Evolutionary conservation across 2,329 filamentous ascomycete genomes (phyloP), one percentile per base, ranked within the genome.

Genomic region (Stenocarpella maydis): DNA sequence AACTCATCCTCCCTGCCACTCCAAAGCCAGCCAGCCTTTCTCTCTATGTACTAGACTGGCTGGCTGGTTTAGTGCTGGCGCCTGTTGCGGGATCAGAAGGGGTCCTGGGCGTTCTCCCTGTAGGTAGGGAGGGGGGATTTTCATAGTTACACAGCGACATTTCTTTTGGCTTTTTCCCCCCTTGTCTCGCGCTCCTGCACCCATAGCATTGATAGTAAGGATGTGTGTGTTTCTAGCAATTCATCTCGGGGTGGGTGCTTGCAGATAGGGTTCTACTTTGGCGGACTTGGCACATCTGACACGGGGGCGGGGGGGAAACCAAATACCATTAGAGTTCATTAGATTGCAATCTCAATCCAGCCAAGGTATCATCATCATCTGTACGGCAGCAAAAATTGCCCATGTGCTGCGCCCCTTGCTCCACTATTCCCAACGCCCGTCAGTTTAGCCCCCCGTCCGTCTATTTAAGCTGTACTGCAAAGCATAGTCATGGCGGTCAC

Each of bases 281-380:
- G 24, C 28, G 1, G 17, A 53, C 17, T 4, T 4, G 28, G 50
- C 50, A 21, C 19, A 14, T 2, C 21, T 34, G 31, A n/a, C 31
- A 34, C 4, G 31, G 31, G 31, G 31, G 31, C 4, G 28, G 31
- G 31, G 31, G 28, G 28, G 28, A 37, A 34, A 26, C 37, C 43
- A 47, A 47, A 24, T 49, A 28, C 21, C 43, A 63, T 49, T 63
- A 63, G 14, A 37, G 43, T 63, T 63, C 58, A n/a, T 63, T 63
- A 49, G 43, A 63, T 28, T 49, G 41, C 39, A 31, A 12, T 31
- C n/a, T 49, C 58, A 37, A 49, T 17, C 58, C 43, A 37, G 58
- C 28, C n/a, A n/a, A 63, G 58, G 58, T 63, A 63, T 63, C 58
- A 63, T 63, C 58, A 34, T 26, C 55, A 47, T 31, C 31, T 21